Evolutionary conservation across 306 rosid genomes (phyloP).

Genomic region (Chamaecrista fasciculata): DNA sequence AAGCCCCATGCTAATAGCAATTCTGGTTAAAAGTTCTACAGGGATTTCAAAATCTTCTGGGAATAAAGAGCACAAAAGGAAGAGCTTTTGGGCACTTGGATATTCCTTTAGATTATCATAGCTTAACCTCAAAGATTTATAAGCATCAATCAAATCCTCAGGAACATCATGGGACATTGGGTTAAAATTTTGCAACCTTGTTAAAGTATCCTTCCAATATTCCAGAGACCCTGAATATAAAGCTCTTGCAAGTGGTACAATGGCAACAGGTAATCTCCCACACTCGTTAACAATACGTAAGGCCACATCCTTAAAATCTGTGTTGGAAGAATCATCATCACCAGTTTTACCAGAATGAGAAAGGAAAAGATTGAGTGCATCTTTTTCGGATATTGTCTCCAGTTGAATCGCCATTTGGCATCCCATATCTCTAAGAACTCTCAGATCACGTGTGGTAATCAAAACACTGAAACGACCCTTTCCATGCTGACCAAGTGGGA

Average conservation of each 20-base stretch:
- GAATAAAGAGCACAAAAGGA: slow-evolving; percentile 26
- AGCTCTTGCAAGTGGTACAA: background rate
- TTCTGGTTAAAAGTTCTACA: background rate
- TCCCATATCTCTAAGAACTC: background rate
- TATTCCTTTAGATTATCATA: background rate
- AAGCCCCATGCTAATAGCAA: background rate
- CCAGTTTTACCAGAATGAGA: background rate
- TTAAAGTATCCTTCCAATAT: background rate
- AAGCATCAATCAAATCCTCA: background rate
- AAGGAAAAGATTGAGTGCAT: background rate
- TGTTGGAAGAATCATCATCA: background rate
- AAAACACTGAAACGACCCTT: background rate
- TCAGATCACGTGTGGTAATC: background rate
- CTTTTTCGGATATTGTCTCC: background rate
- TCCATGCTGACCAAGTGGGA: background rate
- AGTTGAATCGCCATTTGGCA: background rate
- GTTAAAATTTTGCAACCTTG: background rate
- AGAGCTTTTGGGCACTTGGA: background rate
- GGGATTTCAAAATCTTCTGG: slow-evolving; percentile 24
- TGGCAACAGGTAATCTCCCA: slow-evolving; percentile 23
- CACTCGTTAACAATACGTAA: slow-evolving; percentile 3
- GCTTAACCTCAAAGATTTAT: slow-evolving; percentile 3
- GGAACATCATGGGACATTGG: background rate
- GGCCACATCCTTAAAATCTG: background rate
- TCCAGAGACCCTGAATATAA: background rate